Evolutionary conservation across 306 rosid species (phyloP).

Genomic region (Fagus crenata): DNA sequence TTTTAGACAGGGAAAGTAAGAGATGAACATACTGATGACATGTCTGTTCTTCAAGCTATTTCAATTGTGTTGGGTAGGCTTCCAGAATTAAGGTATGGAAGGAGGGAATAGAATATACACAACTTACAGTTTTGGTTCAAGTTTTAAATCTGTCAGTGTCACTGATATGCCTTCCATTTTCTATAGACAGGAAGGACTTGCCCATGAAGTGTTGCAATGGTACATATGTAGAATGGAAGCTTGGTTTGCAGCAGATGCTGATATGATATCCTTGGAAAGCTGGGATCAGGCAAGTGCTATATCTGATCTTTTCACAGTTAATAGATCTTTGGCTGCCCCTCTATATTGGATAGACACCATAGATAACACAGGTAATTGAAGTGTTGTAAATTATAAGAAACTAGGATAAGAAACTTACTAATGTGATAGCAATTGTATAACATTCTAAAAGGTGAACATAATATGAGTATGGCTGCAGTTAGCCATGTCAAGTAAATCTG

Average conservation of each 20-base stretch:
- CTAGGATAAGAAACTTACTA: background rate
- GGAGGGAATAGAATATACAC: background rate
- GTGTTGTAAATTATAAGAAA: background rate
- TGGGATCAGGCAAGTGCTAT: conserved; percentile 77
- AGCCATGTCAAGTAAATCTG: background rate
- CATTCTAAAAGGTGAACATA: background rate
- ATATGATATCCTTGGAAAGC: conserved; percentile 66
- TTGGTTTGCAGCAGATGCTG: conserved; percentile 86
- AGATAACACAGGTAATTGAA: background rate
- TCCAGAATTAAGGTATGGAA: conserved; percentile 58
- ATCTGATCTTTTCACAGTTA: background rate
- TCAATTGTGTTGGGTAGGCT: conserved; percentile 57
- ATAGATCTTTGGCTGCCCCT: background rate
- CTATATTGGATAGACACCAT: background rate
- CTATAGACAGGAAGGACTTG: conserved; percentile 66
- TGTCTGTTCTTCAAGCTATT: conserved; percentile 64
- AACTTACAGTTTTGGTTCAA: conserved; percentile 11
- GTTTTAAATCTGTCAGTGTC: conserved; percentile 18
- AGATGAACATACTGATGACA: conserved; percentile 60
- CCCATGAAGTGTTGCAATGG: conserved; percentile 73
- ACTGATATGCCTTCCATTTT: conserved; percentile 6
- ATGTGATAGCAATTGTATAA: background rate
- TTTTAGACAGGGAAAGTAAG: conserved; percentile 64
- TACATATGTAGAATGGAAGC: conserved; percentile 81
- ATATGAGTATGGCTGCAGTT: background rate